These are phyloP conservation scores for Juncus inflexus DNA, from an alignment of 176 grass and related monocot genomes.

Conservation along the genomic window DNA sequence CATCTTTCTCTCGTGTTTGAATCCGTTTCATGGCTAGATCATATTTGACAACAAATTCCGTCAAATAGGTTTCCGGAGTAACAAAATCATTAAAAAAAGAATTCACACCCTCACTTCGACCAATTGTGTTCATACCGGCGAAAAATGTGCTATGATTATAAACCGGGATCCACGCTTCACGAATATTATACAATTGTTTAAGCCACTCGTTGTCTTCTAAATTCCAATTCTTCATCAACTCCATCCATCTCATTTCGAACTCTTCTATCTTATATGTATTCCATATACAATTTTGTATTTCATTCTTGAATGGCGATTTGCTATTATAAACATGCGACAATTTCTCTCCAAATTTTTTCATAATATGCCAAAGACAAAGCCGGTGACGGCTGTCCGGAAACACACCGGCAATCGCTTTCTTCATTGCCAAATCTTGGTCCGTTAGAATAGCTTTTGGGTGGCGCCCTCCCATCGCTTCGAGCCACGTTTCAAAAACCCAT, in stretches of 20 bases:
- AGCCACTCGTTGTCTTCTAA: neutral
- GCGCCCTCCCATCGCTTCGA: neutral
- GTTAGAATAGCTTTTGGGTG: neutral
- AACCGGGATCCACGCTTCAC: neutral
- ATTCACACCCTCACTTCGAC: conserved; percentile 10
- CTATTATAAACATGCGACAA: neutral
- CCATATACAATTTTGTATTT: neutral
- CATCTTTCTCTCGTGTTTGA: no score
- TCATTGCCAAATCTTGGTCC: conserved; percentile 18
- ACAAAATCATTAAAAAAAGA: neutral
- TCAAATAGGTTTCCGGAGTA: neutral
- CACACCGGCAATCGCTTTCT: neutral
- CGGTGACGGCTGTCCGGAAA: neutral
- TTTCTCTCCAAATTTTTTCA: neutral
- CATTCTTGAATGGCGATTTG: neutral
- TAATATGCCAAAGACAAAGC: conserved; percentile 2
- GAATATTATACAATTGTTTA: neutral
- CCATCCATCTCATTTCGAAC: conserved; percentile 12
- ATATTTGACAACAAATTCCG: no score
- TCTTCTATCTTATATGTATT: neutral
- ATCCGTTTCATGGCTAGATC: neutral
- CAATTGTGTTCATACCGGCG: neutral
- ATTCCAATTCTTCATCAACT: neutral
- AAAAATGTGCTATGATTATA: neutral
- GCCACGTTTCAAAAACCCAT: conserved; percentile 5